Evolutionary conservation across 2,329 filamentous ascomycete species (phyloP).

Genomic region (Bipolaris oryzae): DNA sequence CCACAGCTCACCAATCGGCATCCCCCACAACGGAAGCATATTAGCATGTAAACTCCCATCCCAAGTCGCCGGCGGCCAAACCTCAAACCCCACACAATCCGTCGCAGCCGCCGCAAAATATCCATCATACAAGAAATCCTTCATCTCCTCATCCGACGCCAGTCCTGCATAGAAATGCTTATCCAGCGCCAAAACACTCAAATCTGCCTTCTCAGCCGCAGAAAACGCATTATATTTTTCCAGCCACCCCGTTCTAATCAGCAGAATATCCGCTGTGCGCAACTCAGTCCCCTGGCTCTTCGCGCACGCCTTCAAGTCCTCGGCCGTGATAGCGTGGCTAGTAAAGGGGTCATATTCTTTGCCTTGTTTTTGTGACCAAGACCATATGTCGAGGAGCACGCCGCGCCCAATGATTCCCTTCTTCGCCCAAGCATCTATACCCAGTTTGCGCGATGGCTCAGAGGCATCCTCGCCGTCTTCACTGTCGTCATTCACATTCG

Average conservation of each 20-base stretch:
- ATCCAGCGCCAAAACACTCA: slow-evolving; percentile 15
- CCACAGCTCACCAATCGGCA: slow-evolving; percentile 47
- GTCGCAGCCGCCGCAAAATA: slow-evolving; percentile 38
- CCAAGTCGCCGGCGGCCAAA: slow-evolving; percentile 24
- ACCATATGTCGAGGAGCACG: slow-evolving; percentile 60
- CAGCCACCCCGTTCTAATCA: slow-evolving; percentile 39
- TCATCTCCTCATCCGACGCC: slow-evolving; percentile 85
- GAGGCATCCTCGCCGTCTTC: slow-evolving; percentile 8
- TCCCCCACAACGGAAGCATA: slow-evolving; percentile 38
- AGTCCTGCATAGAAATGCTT: slow-evolving; percentile 56
- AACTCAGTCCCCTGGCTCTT: slow-evolving; percentile 24
- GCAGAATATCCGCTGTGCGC: slow-evolving; percentile 38
- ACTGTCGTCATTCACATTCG: slow-evolving; percentile 24
- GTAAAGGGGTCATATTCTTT: slow-evolving; percentile 33
- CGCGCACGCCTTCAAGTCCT: slow-evolving; percentile 27
- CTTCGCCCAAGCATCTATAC: slow-evolving; percentile 54
- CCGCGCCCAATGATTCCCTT: slow-evolving; percentile 63
- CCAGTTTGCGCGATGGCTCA: slow-evolving; percentile 28
- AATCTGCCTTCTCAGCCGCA: slow-evolving; percentile 8
- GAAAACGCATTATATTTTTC: slow-evolving; percentile 21
- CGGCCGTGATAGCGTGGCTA: slow-evolving; percentile 22
- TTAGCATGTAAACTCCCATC: slow-evolving; percentile 29
- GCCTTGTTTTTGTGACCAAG: slow-evolving; percentile 21
- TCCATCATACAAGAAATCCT: slow-evolving; percentile 81
- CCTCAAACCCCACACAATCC: slow-evolving; percentile 47